Evolutionary conservation across 2,329 filamentous ascomycete species (phyloP).

Genomic region (Claviceps humidiphila): DNA sequence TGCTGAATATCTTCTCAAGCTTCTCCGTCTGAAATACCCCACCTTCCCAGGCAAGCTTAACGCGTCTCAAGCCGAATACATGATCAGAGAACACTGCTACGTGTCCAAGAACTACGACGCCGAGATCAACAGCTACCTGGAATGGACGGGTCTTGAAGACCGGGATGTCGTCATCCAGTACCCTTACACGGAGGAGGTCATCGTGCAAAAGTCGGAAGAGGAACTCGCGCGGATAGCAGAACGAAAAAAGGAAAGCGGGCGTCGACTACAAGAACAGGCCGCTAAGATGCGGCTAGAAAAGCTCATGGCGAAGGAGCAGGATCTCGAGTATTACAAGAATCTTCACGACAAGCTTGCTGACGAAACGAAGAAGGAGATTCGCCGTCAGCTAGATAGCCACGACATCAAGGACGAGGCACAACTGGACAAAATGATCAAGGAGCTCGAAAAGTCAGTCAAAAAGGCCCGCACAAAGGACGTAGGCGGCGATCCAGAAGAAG

Average conservation of each 20-base stretch:
- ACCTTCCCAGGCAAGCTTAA: conserved; percentile 78
- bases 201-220: conserved; percentile 86
- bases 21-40: conserved; percentile 84
- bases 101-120: conserved; percentile 70
- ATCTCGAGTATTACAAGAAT: conserved; percentile 85
- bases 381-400: conserved; percentile 72
- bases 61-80: conserved; percentile 71
- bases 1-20: conserved; percentile 80
- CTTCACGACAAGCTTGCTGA: conserved; percentile 59
- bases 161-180: conserved; percentile 83
- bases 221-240: conserved; percentile 84
- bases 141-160: conserved; percentile 87
- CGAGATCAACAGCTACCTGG: conserved; percentile 65
- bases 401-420: conserved; percentile 86
- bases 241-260: conserved; percentile 85
- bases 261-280: conserved; percentile 85
- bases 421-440: conserved; percentile 71
- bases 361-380: conserved; percentile 82
- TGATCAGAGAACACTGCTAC: conserved; percentile 83
- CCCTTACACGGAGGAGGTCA: conserved; percentile 80
- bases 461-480: conserved; percentile 89
- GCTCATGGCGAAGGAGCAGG: conserved; percentile 87
- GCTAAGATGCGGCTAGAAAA: conserved; percentile 96
- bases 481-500: conserved; percentile 66
- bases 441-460: conserved; percentile 80